Percentiles rank a stretch among this genome's conserved stretches.
Evolutionary conservation across 495 filamentous ascomycete genomes (phyloP).

Genomic region (Tuber brumale): DNA sequence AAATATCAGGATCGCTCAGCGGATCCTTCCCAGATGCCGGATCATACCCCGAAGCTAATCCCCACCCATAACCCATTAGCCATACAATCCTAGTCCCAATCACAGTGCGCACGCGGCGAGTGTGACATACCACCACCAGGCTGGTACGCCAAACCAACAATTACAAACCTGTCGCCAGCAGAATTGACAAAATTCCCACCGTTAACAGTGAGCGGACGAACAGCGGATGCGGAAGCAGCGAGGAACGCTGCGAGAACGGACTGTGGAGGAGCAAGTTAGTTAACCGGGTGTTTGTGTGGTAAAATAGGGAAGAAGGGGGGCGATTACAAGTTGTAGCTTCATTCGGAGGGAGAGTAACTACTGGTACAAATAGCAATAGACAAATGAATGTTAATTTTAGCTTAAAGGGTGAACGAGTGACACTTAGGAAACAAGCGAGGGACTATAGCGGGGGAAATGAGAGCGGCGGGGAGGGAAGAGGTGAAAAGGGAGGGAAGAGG

Average conservation of each 20-base stretch:
- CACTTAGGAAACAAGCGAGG: slow-evolving; percentile 18
- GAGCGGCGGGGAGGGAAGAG: slow-evolving; percentile 1
- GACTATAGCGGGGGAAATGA: slow-evolving; percentile 3
- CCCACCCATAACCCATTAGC: background rate
- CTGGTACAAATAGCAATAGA: slow-evolving; percentile 1
- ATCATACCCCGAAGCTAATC: slow-evolving; percentile 54
- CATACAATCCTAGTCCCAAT: background rate
- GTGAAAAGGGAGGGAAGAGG: background rate
- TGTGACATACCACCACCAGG: slow-evolving; percentile 65
- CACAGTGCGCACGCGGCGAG: background rate
- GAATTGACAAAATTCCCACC: slow-evolving; percentile 79
- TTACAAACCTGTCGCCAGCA: slow-evolving; percentile 73
- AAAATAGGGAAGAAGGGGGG: background rate
- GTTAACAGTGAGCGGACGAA: slow-evolving; percentile 64
- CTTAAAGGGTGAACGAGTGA: background rate
- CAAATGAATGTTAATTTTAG: background rate
- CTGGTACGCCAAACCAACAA: slow-evolving; percentile 91
- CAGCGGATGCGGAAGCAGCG: slow-evolving; percentile 46
- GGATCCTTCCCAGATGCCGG: slow-evolving; percentile 58
- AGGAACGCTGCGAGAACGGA: slow-evolving; percentile 21
- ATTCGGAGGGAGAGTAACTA: background rate
- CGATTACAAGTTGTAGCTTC: background rate
- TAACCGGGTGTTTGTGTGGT: background rate
- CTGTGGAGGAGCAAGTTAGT: slow-evolving; percentile 8
- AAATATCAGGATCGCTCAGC: slow-evolving; percentile 64